Base-by-base conservation (phyloP, 2,329 filamentous ascomycete species). In the Aspergillus vadensis region DNA sequence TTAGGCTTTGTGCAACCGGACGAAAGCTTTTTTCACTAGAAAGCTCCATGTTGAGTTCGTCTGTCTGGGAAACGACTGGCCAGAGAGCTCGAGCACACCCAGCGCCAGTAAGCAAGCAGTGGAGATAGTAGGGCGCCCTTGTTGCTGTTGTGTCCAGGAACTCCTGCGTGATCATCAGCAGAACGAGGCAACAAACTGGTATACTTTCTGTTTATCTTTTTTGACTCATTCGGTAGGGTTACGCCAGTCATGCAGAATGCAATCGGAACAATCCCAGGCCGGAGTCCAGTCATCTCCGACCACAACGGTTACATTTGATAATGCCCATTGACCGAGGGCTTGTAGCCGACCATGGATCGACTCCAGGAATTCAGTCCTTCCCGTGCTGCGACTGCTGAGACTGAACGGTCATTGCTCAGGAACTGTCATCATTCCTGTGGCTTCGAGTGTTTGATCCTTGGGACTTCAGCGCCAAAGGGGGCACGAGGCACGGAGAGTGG, bases 271-370 rank as follows among this genome's bases (percentile, higher is more conserved):
- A 44, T 44, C 43, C 39, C 17, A 19, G 39, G n/a, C 23, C 4
- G 19, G 3, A 12, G 15, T 10, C 23, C 19, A 36, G 15, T 43
- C 21, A 59, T 58, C 47, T 32, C 17, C 49, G 38, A 57, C 50
- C 55, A 55, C 60, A 27, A 62, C 60, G 51, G 60, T 62, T 59
- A 59, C 57, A 59, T 62, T 39, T 60, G 47, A 47, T 27, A 27
- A 39, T 32, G 55, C 30, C 17, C 23, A 27, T n/a, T 52, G 32
- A 19, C 14, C 32, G 43, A 23, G 38, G 27, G 23, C 55, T 36
- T 36, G 12, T 36, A 14, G 32, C 32, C 32, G 32, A 36, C 32
- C 32, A 36, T 36, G 32, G 44, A 52, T 63, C 58, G 55, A 52
- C 52, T 36, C 30, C 44, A 56, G 51, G 50, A 61, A 44, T 48